Evolutionary conservation across 139 green algal genomes (phyloP), one percentile per base, ranked within the genome.

Genomic region (Chlamydomonas sp.): DNA sequence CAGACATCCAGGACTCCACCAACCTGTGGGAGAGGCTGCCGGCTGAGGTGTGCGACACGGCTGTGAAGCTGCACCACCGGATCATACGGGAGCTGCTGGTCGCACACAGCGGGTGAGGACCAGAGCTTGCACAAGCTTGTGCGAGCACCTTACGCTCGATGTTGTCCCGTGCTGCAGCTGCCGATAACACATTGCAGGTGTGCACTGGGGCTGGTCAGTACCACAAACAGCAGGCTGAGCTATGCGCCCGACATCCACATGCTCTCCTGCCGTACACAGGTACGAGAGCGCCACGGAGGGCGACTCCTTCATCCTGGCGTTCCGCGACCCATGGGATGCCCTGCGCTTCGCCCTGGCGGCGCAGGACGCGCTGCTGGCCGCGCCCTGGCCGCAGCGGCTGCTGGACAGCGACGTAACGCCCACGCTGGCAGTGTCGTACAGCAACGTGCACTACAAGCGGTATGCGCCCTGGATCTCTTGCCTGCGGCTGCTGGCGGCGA

Each of bases 231-330:
- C 31, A 49, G 31, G 31, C 31, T 49, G 31, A 49, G 31, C 31
- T 49, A 49, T 49, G 31, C 31, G 31, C 31, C 31, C 31, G 31
- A 49, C 31, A 49, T 49, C 31, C 73, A 10, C 3, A 78, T n/a
- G 4, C 20, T 5, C 20, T 60, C 73, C 4, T 20, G 60, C 20
- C 8, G 8, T 8, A 31, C 57, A 6, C 58, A 77, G 82, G 8
- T 87, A 87, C 82, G 82, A 87, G 31, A 80, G 71, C 5, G 61
- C 61, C 1, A 85, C 80, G 5, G 80, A 85, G 14, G 80, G 80
- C 0, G 83, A 88, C 31, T 76, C 59, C 73, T 88, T 88, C 73
- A 87, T 87, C n/a, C 71, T 87, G 71, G 73, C 74, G n/a, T 88
- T 88, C 73, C 63, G 67, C 31, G 67, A 18, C 0, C 63, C 73